Evolutionary conservation across 1,139 yeast species (phyloP).

Genomic region (Lodderomyces pseudojiufengensis): DNA sequence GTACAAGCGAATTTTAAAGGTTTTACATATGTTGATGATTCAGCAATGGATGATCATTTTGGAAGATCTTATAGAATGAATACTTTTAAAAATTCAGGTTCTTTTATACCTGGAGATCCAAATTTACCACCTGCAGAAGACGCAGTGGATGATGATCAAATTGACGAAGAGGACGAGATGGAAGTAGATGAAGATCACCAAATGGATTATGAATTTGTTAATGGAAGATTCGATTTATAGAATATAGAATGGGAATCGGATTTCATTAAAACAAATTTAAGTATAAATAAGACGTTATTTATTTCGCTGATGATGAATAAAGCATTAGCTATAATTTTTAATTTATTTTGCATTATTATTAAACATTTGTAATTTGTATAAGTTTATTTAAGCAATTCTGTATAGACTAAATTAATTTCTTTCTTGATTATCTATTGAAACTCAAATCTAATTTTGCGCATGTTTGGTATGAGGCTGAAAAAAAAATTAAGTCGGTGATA

Average conservation of each 20-base stretch:
- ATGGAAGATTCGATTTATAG: slow-evolving; percentile 77
- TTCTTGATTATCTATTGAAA: no score
- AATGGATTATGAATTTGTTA: slow-evolving; percentile 72
- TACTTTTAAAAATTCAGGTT: slow-evolving; percentile 58
- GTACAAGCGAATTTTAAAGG: slow-evolving; percentile 96
- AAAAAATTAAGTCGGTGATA: no score
- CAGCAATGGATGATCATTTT: slow-evolving; percentile 86
- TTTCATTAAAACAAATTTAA: no score
- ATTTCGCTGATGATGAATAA: no score
- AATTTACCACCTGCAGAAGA: slow-evolving; percentile 79
- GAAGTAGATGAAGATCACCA: slow-evolving; percentile 49
- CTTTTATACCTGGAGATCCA: slow-evolving; percentile 75
- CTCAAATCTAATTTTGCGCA: no score
- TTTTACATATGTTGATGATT: slow-evolving; percentile 91
- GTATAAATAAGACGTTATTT: no score
- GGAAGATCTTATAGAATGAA: slow-evolving; percentile 44
- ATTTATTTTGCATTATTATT: neutral
- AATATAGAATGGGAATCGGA: neutral
- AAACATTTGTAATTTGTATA: neutral
- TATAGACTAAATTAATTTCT: no score
- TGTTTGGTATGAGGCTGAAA: no score
- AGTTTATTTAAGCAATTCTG: no score
- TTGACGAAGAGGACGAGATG: slow-evolving; percentile 56
- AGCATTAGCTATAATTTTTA: no score
- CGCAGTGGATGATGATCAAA: slow-evolving; percentile 71